These are phyloP conservation scores for Blastobotrys apis DNA, from an alignment of 1,139 yeast genomes.

Conservation along the genomic window DNA sequence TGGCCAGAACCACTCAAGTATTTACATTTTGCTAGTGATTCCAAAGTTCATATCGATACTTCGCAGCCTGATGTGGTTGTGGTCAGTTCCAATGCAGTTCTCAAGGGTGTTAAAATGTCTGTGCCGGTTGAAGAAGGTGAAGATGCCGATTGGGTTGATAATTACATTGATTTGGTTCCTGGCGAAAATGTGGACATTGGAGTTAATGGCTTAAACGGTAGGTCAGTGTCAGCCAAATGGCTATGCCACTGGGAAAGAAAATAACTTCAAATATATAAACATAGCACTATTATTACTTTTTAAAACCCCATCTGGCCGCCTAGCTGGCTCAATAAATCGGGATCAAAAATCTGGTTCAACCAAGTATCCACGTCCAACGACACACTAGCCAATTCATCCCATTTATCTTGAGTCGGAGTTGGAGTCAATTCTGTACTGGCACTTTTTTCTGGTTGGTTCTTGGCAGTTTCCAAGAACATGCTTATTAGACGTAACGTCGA, in stretches of 20 bases:
- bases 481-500: too few species aligned
- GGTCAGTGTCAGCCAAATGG: constrained; percentile 17
- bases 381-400: too few species aligned
- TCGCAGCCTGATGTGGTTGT: neutral
- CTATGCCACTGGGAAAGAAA: constrained; percentile 14
- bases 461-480: too few species aligned
- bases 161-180: constrained; percentile 22
- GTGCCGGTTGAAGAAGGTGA: constrained; percentile 17
- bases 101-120: constrained; percentile 19
- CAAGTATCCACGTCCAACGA: too few species aligned
- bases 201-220: constrained; percentile 14
- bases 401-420: too few species aligned
- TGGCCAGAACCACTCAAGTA: constrained; percentile 25
- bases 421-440: too few species aligned
- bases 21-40: constrained; percentile 12
- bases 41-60: neutral
- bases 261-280: too few species aligned
- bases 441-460: too few species aligned
- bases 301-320: too few species aligned
- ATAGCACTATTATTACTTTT: too few species aligned
- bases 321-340: too few species aligned
- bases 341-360: too few species aligned
- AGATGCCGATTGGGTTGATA: constrained; percentile 20
- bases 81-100: constrained; percentile 12
- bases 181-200: constrained; percentile 12